A percentile compares a stretch with the other conserved stretches of the same genome.
These are phyloP conservation scores for Fusarium haematococcum DNA, from an alignment of 2,329 filamentous ascomycete species.

Conservation along the genomic window DNA sequence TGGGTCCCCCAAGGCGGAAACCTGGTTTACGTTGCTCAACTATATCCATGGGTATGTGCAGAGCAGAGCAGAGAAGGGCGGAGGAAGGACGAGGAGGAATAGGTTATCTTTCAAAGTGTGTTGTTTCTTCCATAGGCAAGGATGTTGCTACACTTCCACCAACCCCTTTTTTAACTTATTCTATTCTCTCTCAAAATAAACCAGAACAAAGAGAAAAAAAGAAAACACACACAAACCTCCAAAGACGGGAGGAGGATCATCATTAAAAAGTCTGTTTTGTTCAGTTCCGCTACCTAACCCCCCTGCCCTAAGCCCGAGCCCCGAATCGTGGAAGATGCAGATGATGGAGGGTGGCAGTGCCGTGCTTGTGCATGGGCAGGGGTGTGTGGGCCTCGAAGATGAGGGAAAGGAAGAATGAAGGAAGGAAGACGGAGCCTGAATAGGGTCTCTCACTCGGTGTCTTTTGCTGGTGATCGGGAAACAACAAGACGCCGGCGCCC, in stretches of 20 bases:
- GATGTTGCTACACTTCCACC: neutral
- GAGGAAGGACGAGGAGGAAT: neutral
- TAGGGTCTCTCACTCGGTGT: neutral
- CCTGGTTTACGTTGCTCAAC: slow-evolving; percentile 29
- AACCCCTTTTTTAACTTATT: neutral
- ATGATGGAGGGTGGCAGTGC: slow-evolving; percentile 38
- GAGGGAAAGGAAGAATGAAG: neutral
- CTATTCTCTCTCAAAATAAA: neutral
- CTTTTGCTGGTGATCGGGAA: slow-evolving; percentile 6
- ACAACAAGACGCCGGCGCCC: neutral
- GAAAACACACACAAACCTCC: neutral
- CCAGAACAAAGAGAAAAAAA: neutral
- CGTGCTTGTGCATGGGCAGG: slow-evolving; percentile 31
- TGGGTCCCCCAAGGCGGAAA: neutral
- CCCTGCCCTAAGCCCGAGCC: slow-evolving; percentile 11
- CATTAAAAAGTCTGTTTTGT: neutral
- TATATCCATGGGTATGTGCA: slow-evolving; percentile 18
- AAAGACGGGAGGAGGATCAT: neutral
- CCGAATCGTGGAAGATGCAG: slow-evolving; percentile 23
- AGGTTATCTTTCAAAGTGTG: slow-evolving; percentile 23
- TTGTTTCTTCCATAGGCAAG: slow-evolving; percentile 7
- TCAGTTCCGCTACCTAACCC: neutral
- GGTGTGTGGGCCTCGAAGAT: slow-evolving; percentile 28
- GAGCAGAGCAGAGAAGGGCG: neutral
- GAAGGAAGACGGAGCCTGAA: neutral